Conservation (phyloP, 2,329 filamentous ascomycete genomes). For the Cladosporium cucumerinum region DNA sequence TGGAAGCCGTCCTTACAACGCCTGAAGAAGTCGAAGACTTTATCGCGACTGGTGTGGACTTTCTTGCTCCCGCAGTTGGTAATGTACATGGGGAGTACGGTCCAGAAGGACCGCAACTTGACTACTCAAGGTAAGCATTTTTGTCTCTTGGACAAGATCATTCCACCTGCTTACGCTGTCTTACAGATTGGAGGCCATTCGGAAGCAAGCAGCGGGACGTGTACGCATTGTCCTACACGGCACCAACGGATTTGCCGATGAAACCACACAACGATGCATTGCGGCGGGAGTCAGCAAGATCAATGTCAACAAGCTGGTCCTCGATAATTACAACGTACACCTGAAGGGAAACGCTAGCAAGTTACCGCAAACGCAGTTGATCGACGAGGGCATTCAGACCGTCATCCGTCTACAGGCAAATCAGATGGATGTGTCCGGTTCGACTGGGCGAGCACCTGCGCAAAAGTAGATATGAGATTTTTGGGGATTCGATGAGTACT, state of each 20-base stretch:
- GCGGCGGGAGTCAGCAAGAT: conserved; percentile 50
- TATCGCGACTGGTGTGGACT: conserved; percentile 31
- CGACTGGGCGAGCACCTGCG: background rate
- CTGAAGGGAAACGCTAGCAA: conserved; percentile 22
- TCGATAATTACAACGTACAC: conserved; percentile 36
- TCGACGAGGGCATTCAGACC: conserved; percentile 32
- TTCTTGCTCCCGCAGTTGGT: conserved; percentile 32
- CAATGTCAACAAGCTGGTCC: conserved; percentile 55
- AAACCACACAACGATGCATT: conserved; percentile 52
- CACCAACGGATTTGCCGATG: conserved; percentile 52
- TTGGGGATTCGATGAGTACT: background rate
- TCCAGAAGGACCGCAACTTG: conserved; percentile 32
- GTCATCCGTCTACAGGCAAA: conserved; percentile 26
- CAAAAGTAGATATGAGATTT: background rate
- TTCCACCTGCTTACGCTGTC: background rate
- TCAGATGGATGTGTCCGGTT: conserved; percentile 20
- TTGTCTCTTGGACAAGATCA: background rate
- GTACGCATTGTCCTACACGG: conserved; percentile 54
- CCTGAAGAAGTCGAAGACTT: conserved; percentile 29
- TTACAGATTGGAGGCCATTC: conserved; percentile 38
- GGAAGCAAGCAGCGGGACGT: conserved; percentile 35
- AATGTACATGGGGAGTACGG: conserved; percentile 34
- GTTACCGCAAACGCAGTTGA: conserved; percentile 28
- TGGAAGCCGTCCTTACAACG: conserved; percentile 30
- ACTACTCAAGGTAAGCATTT: conserved; percentile 23